Base-by-base conservation (phyloP, 2,329 filamentous ascomycete genomes). In the Pestalotiopsis sp. region DNA sequence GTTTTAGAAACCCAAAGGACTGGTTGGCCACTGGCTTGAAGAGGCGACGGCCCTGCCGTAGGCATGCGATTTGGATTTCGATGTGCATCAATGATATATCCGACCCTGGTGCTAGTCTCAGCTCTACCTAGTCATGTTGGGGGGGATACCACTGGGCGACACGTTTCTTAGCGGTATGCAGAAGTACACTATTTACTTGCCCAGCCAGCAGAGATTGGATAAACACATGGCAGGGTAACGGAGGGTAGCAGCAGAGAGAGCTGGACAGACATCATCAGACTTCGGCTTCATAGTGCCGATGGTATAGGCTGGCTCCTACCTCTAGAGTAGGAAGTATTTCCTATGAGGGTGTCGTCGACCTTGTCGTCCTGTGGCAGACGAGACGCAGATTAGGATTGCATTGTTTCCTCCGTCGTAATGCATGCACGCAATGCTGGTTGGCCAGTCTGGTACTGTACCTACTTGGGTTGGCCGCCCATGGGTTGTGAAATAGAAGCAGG, bases 121-220 rank as follows among this genome's bases (percentile, higher is more conserved):
- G 20, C 49, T 66, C 63, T 23, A 23, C 23, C 23, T 66, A 66
- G 63, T 66, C 63, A 66, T 66, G 63, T 39, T 66, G 49, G 63
- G 38, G 63, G 63, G 63, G 20, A 57, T 36, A 23, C 13, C 41
- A 49, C 12, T 66, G 23, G 38, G 17, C 27, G 25, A 20, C 57
- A 36, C 27, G 23, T 59, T 59, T 59, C 23, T 62, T 38, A 36
- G 59, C 36, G 59, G 59, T 36, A 9, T 62, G 59, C 59, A 62
- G 59, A 62, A 62, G 59, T 62, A 62, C 59, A 62, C 25, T 36
- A 36, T 20, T 39, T 36, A 12, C 27, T n/a, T 9, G 27, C 23
- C 13, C 57, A 13, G 23, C 12, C 57, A 13, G 57, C 57, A n/a
- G 7, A 52, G 14, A 52, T 20, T 52, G 14, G 14, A 13, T 27